Evolutionary conservation across 2,329 filamentous ascomycete genomes (phyloP), one percentile per base, ranked within the genome.

Genomic region (Microdochium paspali): DNA sequence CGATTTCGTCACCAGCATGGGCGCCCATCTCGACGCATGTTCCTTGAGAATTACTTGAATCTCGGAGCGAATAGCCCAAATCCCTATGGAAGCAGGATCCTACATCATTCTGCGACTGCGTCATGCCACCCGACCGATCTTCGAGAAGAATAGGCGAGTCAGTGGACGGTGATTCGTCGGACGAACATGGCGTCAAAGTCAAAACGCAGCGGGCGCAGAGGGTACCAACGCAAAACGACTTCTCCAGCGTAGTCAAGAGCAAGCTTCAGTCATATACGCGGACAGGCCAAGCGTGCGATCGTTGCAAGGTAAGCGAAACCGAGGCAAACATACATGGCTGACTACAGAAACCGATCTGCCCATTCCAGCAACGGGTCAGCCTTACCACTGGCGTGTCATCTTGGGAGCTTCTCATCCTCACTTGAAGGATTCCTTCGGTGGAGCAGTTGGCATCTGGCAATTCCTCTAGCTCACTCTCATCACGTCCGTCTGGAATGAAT

Each of bases 261-360:
- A 72, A 76, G 47, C 63, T 79, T 42, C 71, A 74, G 53, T 72
- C 73, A 3, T 77, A 77, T 53, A 76, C 74, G 20, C 70, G 77
- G 49, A 94, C 88, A 0, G 88, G 88, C 10, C 88, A 94, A 68
- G 88, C 88, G 26, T 94, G 88, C 73, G 88, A 94, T 66, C 77
- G 89, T 48, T 94, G 89, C 75, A 93, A 91, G 77, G 85, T 87
- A 43, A 24, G 12, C 24, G 25, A 12, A 20, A 44, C 13, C 24
- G 7, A 21, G 32, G 3, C n/a, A n/a, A n/a, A n/a, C n/a, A n/a
- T 28, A 28, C 26, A 7, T 28, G 7, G 26, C 26, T 28, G n/a
- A n/a, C n/a, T n/a, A n/a, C n/a, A n/a, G n/a, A n/a, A n/a, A n/a
- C n/a, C n/a, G n/a, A n/a, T n/a, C n/a, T n/a, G n/a, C n/a, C n/a